Evolutionary conservation across 2,329 filamentous ascomycete genomes (phyloP), one percentile per base, ranked within the genome.

Genomic region (Fusarium phyllophilum): DNA sequence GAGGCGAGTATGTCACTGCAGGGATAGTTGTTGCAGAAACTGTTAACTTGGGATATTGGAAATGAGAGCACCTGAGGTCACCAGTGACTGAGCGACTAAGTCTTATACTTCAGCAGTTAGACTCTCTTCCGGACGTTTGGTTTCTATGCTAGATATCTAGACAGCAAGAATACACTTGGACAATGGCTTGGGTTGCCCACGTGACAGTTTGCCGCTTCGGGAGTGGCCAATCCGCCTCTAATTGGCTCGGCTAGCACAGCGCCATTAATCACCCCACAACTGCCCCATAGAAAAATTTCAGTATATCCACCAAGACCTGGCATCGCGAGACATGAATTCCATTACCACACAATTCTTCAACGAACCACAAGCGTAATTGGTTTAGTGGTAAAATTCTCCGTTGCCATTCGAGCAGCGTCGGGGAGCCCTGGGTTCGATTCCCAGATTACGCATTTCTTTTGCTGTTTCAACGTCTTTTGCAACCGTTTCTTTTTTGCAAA

Each of bases 361-460:
- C 54, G 11, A 72, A 20, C 24, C 46, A 33, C 41, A 54, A 51
- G 68, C 68, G 68, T 72, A 54, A 72, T 72, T 72, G 66, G 66
- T 70, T 70, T 70, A 70, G 67, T 68, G 66, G 66, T 68, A 68
- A 68, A 68, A 68, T 68, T 68, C 66, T 68, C 66, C 66, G 63
- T 68, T 68, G 63, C 63, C 63, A 68, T 64, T 48, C 44, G 61
- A 64, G 61, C 31, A 64, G 36, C 54, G 44, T 68, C 66, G 66
- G 66, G 66, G 66, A 68, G 66, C 66, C 66, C 66, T 68, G 66
- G 66, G 63, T 68, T 68, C 66, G 66, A 68, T 68, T 68, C 66
- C 66, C 66, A 68, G 68, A 70, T 70, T 57, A 70, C 68, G 66
- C 68, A 70, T 42, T 12, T 9, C 44, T 46, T 33, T 38, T 42